A percentile compares a stretch with the other conserved stretches of the same genome.
Conservation (phyloP, 371 early-diverging fungal genomes). For the Capillidium heterosporum region DNA sequence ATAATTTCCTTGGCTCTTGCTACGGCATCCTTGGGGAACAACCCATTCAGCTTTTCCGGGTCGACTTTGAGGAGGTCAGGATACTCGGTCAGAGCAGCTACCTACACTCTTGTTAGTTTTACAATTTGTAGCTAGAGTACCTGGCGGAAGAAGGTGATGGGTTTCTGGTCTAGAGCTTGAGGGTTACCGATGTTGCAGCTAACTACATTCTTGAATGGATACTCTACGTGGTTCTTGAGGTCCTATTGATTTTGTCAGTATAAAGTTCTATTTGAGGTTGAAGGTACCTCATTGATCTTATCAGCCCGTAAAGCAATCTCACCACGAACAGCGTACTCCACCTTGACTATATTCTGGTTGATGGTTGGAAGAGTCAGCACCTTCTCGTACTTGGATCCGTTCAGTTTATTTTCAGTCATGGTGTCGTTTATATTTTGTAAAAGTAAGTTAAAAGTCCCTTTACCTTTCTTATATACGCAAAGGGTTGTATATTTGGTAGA, state of each 20-base stretch:
- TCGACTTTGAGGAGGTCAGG: slow-evolving; percentile 46
- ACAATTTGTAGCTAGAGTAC: slow-evolving; percentile 17
- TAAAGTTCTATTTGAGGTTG: not conserved
- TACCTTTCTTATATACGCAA: no score
- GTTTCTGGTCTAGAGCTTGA: slow-evolving; percentile 83
- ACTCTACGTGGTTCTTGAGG: slow-evolving; percentile 19
- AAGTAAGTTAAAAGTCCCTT: no score
- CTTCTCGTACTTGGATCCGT: slow-evolving; percentile 10
- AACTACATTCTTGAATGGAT: slow-evolving; percentile 60
- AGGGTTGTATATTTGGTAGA: no score
- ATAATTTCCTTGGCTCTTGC: slow-evolving; percentile 58
- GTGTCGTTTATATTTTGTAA: no score
- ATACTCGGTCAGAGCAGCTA: slow-evolving; percentile 70
- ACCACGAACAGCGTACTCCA: slow-evolving; percentile 94
- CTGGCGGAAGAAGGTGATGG: slow-evolving; percentile 94
- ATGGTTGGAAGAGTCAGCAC: slow-evolving; percentile 46
- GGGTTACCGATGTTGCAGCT: slow-evolving; percentile 97
- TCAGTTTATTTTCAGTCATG: no score
- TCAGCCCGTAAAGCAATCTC: slow-evolving; percentile 90
- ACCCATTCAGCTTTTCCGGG: slow-evolving; percentile 27
- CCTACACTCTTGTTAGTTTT: slow-evolving; percentile 20
- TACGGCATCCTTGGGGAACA: slow-evolving; percentile 73
- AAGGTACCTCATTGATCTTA: slow-evolving; percentile 43
- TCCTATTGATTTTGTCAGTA: slow-evolving; percentile 14
- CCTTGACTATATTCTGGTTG: slow-evolving; percentile 49